Conservation (phyloP, 108 stramenopile species). For the Skeletonema menzelii region DNA sequence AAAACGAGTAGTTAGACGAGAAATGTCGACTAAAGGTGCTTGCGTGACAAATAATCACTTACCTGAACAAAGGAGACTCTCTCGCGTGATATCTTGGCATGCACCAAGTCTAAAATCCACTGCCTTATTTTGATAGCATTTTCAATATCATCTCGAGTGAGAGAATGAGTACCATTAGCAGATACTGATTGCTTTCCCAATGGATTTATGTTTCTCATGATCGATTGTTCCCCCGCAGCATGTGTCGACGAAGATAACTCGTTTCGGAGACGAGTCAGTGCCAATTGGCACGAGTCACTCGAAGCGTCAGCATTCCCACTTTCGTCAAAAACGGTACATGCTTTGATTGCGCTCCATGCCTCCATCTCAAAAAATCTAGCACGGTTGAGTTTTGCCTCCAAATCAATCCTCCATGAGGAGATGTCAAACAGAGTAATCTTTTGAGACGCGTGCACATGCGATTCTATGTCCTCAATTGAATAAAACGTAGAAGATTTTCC, state of each 20-base stretch:
- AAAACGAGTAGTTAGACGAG: not conserved
- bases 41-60: constrained; percentile 1
- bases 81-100: constrained; percentile 53
- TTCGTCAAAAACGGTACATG: constrained; percentile 34
- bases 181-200: constrained; percentile 32
- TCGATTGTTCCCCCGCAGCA: not conserved
- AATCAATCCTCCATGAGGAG: constrained; percentile 22
- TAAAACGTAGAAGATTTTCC: constrained; percentile 19
- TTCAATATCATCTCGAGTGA: constrained; percentile 55
- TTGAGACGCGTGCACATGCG: constrained; percentile 24
- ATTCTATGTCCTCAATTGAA: constrained; percentile 52
- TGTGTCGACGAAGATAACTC: constrained; percentile 15
- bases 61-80: constrained; percentile 55
- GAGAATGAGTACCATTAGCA: constrained; percentile 8
- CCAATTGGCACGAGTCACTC: constrained; percentile 45
- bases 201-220: constrained; percentile 57
- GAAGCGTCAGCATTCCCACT: not conserved
- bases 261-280: constrained; percentile 40
- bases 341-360: constrained; percentile 42
- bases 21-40: not conserved
- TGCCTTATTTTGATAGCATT: constrained; percentile 53
- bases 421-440: constrained; percentile 50
- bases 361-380: constrained; percentile 51
- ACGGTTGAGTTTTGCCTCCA: constrained; percentile 48
- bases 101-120: constrained; percentile 66